Evolutionary conservation across 352 stramenopile genomes (phyloP).

Genomic region (Phytopythium litorale): DNA sequence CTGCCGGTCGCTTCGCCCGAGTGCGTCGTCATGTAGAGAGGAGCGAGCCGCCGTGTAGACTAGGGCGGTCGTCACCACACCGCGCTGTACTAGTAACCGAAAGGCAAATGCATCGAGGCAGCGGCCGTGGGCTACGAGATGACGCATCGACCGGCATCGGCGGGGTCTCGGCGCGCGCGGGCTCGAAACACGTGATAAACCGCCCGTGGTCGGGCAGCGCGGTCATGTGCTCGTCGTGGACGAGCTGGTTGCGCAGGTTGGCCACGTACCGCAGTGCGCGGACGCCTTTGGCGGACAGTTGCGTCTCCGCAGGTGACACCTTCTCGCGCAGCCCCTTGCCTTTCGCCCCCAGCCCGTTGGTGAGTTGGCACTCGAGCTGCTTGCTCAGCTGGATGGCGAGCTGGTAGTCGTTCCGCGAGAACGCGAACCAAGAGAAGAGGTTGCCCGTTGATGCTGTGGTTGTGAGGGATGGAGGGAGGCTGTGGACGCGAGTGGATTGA

Average conservation of each 20-base stretch:
- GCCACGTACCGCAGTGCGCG: constrained; percentile 71
- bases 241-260: constrained; percentile 75
- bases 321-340: constrained; percentile 75
- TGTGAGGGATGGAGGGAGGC: no score
- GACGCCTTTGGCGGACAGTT: constrained; percentile 44
- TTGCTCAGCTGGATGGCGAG: neutral
- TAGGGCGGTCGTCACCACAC: neutral
- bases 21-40: neutral
- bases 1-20: neutral
- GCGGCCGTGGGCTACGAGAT: neutral
- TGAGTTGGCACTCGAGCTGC: neutral
- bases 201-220: constrained; percentile 45
- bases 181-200: constrained; percentile 66
- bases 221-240: constrained; percentile 67
- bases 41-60: neutral
- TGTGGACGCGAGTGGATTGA: no score
- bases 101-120: no score
- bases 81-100: no score
- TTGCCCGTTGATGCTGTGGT: neutral
- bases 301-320: constrained; percentile 37
- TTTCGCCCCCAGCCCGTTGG: neutral
- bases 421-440: neutral
- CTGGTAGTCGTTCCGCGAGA: neutral
- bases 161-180: constrained; percentile 35
- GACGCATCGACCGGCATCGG: neutral